phyloP scores from a whole-genome alignment of 2,329 filamentous ascomycete genomes.

The Arthrobotrys entomopaga region DNA sequence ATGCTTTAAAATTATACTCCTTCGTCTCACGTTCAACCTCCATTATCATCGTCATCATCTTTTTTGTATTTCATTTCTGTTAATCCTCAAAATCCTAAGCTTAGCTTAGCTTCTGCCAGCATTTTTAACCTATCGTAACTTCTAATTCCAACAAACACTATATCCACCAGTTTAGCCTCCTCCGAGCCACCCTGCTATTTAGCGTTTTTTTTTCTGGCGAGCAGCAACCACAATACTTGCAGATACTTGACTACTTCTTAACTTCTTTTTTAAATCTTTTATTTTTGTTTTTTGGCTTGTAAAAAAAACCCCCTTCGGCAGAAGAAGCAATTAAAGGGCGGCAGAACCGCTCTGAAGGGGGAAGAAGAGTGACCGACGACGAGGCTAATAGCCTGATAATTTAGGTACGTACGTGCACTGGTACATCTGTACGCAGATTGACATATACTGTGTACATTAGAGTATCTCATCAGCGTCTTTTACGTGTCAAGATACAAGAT shows the following conservation, averaged over 20 bases:
- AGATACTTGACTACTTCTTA: neutral
- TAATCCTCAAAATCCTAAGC: no score
- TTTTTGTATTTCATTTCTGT: no score
- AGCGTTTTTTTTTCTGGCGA: neutral
- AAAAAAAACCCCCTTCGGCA: conserved; percentile 30
- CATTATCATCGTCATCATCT: neutral
- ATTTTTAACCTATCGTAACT: no score
- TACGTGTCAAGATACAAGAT: neutral
- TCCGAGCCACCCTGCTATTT: neutral
- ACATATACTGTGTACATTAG: neutral
- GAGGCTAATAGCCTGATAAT: neutral
- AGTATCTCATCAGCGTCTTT: conserved; percentile 2
- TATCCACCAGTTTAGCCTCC: neutral
- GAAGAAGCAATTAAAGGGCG: conserved; percentile 45
- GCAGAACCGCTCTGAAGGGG: conserved; percentile 41
- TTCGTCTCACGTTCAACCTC: neutral
- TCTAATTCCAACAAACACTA: no score
- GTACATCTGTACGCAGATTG: conserved; percentile 1
- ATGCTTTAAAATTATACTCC: conserved; percentile 1
- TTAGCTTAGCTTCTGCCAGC: no score
- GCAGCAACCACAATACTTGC: neutral
- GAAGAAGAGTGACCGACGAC: conserved; percentile 32
- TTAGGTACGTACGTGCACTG: conserved; percentile 18
- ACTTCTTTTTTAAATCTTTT: neutral
- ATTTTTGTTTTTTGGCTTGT: conserved; percentile 10